Percentiles rank a stretch among this genome's conserved stretches.
Evolutionary conservation across 2,329 filamentous ascomycete species (phyloP).

Genomic region (Fusarium subglutinans): DNA sequence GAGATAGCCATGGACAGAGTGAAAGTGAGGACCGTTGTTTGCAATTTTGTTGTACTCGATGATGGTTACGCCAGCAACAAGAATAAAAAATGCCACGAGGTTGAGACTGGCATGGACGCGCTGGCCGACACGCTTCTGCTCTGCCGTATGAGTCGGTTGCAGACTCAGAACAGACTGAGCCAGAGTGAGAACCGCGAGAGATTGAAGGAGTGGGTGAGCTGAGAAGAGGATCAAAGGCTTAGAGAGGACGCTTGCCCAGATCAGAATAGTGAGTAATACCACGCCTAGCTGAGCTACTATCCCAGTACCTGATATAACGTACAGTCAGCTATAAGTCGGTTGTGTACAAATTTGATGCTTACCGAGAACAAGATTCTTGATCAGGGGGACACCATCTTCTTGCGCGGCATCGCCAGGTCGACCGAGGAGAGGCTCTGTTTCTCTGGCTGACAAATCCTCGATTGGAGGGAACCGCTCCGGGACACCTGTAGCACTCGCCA

Average conservation of each 20-base stretch:
- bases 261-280: slow-evolving; percentile 76
- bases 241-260: slow-evolving; percentile 82
- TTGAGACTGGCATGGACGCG: slow-evolving; percentile 76
- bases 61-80: slow-evolving; percentile 72
- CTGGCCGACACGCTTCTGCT: slow-evolving; percentile 73
- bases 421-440: slow-evolving; percentile 58
- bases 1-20: slow-evolving; percentile 82
- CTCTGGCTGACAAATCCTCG: slow-evolving; percentile 43
- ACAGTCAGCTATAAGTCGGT: background rate
- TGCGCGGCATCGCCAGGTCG: slow-evolving; percentile 78
- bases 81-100: slow-evolving; percentile 67
- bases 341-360: slow-evolving; percentile 37
- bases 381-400: slow-evolving; percentile 68
- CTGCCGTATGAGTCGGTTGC: slow-evolving; percentile 82
- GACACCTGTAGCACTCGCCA: slow-evolving; percentile 76
- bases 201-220: slow-evolving; percentile 80
- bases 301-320: slow-evolving; percentile 72
- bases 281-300: slow-evolving; percentile 82
- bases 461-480: slow-evolving; percentile 58
- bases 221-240: slow-evolving; percentile 82
- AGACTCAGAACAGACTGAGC: slow-evolving; percentile 84
- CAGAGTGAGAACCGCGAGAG: slow-evolving; percentile 75
- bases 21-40: slow-evolving; percentile 75
- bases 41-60: slow-evolving; percentile 87
- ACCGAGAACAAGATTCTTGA: slow-evolving; percentile 81